Evolutionary conservation across 2,329 filamentous ascomycete genomes (phyloP).

Genomic region (Fusarium pseudocircinatum): DNA sequence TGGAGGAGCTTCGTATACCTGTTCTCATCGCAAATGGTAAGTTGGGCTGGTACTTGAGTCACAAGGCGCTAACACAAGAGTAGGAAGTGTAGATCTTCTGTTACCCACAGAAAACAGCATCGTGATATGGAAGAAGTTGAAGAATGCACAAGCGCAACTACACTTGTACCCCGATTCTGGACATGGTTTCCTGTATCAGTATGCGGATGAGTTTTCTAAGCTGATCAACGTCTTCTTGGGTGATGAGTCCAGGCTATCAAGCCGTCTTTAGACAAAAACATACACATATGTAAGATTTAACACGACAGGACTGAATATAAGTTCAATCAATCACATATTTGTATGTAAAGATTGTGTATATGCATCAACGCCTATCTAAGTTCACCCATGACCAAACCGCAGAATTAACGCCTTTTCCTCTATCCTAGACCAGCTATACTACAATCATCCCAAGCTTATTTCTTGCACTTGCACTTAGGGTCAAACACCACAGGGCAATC

Average conservation of each 20-base stretch:
- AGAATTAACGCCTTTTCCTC: constrained; percentile 13
- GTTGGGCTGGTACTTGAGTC: neutral
- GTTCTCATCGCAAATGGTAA: constrained; percentile 53
- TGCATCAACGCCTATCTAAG: neutral
- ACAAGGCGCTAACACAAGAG: neutral
- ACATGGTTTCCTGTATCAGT: constrained; percentile 50
- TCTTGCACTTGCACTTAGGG: constrained; percentile 26
- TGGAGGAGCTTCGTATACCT: constrained; percentile 48
- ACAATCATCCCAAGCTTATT: neutral
- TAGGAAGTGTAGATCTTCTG: constrained; percentile 49
- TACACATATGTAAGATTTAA: rapidly evolving
- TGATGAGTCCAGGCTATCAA: constrained; percentile 11
- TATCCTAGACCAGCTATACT: neutral
- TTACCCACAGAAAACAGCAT: constrained; percentile 52
- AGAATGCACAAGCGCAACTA: constrained; percentile 44
- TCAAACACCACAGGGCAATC: constrained; percentile 36
- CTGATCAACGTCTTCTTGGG: constrained; percentile 48
- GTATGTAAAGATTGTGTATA: constrained; percentile 5
- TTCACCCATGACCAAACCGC: neutral
- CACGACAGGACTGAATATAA: rapidly evolving
- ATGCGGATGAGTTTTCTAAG: constrained; percentile 45
- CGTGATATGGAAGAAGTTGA: constrained; percentile 50
- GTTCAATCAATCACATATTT: rapidly evolving
- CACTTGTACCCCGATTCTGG: constrained; percentile 50
- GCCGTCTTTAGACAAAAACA: constrained; percentile 18